Percentiles rank a stretch among this genome's conserved stretches.
These are phyloP conservation scores for Linnemannia elongata DNA, from an alignment of 192 early-diverging fungal genomes.

Conservation along the genomic window DNA sequence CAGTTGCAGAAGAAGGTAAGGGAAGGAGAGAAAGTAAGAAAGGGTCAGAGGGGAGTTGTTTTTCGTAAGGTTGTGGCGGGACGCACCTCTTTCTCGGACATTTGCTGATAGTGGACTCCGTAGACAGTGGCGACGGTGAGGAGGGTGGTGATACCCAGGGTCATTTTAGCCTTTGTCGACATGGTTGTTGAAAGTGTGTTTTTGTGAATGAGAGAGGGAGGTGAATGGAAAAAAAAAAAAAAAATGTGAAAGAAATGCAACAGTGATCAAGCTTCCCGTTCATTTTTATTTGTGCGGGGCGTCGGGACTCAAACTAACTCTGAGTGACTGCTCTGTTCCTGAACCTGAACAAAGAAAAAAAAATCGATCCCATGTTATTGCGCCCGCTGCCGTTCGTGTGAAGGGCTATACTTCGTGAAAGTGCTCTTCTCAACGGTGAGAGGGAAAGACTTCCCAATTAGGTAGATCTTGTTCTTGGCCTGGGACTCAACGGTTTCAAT, in stretches of 20 bases:
- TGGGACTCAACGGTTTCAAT: constrained; percentile 10
- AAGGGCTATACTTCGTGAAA: constrained; percentile 69
- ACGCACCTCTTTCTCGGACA: constrained; percentile 53
- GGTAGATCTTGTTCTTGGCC: constrained; percentile 83
- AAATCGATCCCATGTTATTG: neutral
- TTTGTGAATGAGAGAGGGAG: neutral
- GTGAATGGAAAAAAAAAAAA: neutral
- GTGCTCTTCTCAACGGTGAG: constrained; percentile 72
- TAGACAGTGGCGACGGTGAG: constrained; percentile 46
- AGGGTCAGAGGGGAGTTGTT: no score
- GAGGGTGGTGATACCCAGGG: constrained; percentile 45
- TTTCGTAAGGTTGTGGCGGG: no score
- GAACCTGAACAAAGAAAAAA: neutral
- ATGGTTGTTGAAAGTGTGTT: constrained; percentile 19
- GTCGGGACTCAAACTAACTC: neutral
- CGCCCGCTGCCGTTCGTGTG: constrained; percentile 38
- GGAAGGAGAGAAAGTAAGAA: neutral
- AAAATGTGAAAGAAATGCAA: neutral
- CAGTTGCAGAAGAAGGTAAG: neutral
- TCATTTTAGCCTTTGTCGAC: constrained; percentile 57
- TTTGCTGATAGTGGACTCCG: constrained; percentile 57
- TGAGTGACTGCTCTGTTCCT: constrained; percentile 7
- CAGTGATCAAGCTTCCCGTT: constrained; percentile 16
- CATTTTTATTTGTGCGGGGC: neutral
- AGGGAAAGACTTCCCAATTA: constrained; percentile 86